These are phyloP conservation scores for Candida methanosorbosa DNA, from an alignment of 805 yeast species.

Conservation along the genomic window DNA sequence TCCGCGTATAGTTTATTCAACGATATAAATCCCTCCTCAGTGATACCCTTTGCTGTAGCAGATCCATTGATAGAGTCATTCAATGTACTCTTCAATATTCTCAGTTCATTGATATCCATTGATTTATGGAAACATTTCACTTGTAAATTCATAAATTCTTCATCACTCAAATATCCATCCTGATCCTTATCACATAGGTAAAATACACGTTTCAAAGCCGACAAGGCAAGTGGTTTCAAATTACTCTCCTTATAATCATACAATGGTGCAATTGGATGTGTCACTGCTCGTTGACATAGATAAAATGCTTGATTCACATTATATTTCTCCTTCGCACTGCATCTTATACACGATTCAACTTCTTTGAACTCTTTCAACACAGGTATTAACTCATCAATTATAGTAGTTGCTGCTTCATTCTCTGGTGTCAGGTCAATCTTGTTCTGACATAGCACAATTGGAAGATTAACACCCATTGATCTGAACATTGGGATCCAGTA, in stretches of 20 bases:
- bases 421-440: slow-evolving; percentile 26
- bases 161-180: slow-evolving; percentile 69
- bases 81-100: slow-evolving; percentile 30
- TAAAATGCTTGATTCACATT: slow-evolving; percentile 91
- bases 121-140: slow-evolving; percentile 61
- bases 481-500: slow-evolving; percentile 95
- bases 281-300: slow-evolving; percentile 86
- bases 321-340: slow-evolving; percentile 75
- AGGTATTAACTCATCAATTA: slow-evolving; percentile 78
- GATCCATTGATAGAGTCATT: slow-evolving; percentile 18
- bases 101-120: slow-evolving; percentile 37
- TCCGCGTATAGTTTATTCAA: slow-evolving; percentile 81
- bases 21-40: slow-evolving; percentile 65
- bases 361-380: slow-evolving; percentile 87
- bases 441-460: slow-evolving; percentile 86
- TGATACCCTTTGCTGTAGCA: slow-evolving; percentile 43
- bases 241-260: slow-evolving; percentile 86
- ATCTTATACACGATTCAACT: slow-evolving; percentile 82
- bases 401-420: slow-evolving; percentile 35
- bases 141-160: slow-evolving; percentile 66
- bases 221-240: slow-evolving; percentile 66
- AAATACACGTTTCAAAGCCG: slow-evolving; percentile 76
- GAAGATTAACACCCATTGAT: slow-evolving; percentile 87
- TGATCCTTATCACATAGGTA: slow-evolving; percentile 84
- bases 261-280: slow-evolving; percentile 87